Evolutionary conservation across 2,329 filamentous ascomycete genomes (phyloP), one percentile per base, ranked within the genome.

Genomic region (Cordyceps farinosa): DNA sequence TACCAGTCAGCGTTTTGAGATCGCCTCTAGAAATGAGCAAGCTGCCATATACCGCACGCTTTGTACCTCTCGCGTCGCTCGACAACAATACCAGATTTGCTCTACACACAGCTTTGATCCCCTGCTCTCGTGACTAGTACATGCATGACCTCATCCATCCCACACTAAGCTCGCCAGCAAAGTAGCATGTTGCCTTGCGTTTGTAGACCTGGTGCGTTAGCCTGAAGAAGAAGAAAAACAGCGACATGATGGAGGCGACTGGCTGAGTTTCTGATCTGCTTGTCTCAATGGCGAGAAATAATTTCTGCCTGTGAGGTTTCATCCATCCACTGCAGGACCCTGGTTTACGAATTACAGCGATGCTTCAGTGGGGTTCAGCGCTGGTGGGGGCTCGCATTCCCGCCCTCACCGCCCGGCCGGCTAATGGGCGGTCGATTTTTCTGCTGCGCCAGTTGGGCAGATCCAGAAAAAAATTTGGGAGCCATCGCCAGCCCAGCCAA

Each of bases 391-490:
- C 7, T 1, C 3, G 32, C 55, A 44, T 36, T 48, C 29, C 54
- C 3, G 27, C 47, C 8, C 53, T 67, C 65, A 69, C 67, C 66
- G 66, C 64, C 70, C 66, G 42, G 44, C 48, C 64, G 52, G 42
- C 66, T 68, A 68, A 27, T 44, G 48, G 57, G 47, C 67, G 70
- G 68, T 22, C 42, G 40, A 48, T 47, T 34, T 53, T n/a, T 51
- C 65, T 71, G 72, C 69, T 64, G 17, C 11, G 44, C 50, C 34
- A 54, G 44, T 70, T 69, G 65, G 57, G 66, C 67, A 63, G 63
- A 65, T 56, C 65, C 68, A 69, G 71, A 74, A 72, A 68, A 72
- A 74, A 72, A 68, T 65, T 66, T 68, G 67, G 69, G 66, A 64
- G 58, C 56, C 67, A 65, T 64, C 51, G 61, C 58, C 69, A 71